phyloP scores from a whole-genome alignment of 805 yeast genomes.

The Saccharomycopsis oosterbeekiorum region DNA sequence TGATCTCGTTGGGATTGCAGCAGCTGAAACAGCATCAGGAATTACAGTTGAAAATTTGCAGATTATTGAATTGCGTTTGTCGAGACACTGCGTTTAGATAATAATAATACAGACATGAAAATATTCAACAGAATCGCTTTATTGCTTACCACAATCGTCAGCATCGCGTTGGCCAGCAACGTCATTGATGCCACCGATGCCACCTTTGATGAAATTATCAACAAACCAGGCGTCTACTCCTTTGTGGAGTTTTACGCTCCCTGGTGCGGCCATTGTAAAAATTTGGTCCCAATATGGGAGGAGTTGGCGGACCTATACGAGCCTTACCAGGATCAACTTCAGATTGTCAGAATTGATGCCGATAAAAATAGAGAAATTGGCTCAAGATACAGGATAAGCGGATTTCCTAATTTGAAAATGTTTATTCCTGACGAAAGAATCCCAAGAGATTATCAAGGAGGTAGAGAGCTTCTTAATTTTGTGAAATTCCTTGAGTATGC shows the following conservation, averaged over 20 bases:
- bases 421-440: constrained; percentile 33
- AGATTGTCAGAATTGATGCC: constrained; percentile 41
- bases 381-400: constrained; percentile 35
- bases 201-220: constrained; percentile 45
- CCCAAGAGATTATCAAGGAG: constrained; percentile 41
- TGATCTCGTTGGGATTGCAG: too few species aligned
- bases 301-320: constrained; percentile 67
- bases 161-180: constrained; percentile 16
- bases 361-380: constrained; percentile 40
- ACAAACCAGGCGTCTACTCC: constrained; percentile 57
- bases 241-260: constrained; percentile 71
- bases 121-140: not conserved
- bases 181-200: constrained; percentile 38
- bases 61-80: not conserved
- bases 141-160: not conserved
- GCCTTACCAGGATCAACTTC: constrained; percentile 25
- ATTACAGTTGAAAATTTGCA: too few species aligned
- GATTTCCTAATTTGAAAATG: constrained; percentile 40
- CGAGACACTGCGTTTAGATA: too few species aligned
- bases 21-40: too few species aligned
- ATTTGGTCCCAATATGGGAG: constrained; percentile 77
- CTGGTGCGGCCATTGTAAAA: constrained; percentile 97
- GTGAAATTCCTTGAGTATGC: constrained; percentile 36
- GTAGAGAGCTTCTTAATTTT: constrained; percentile 37
- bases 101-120: not conserved